A percentile compares a stretch with the other conserved stretches of the same genome.
Conservation (phyloP, 495 filamentous ascomycete species). For the Apodospora peruviana region DNA sequence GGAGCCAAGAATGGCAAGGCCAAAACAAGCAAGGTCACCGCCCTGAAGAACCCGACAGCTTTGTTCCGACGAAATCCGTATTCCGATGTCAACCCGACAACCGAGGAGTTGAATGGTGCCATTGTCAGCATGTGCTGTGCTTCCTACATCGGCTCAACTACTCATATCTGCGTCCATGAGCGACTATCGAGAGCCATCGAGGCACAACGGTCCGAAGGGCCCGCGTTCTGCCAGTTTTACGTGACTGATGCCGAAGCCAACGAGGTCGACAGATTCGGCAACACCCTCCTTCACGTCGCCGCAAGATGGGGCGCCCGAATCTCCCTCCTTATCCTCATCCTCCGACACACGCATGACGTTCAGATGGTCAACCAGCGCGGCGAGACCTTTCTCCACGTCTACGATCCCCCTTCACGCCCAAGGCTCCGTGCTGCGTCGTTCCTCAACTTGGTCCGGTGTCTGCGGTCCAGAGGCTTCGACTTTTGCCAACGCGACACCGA, state of each 20-base stretch:
- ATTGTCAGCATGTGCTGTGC: slow-evolving; percentile 26
- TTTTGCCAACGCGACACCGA: slow-evolving; percentile 28
- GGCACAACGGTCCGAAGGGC: slow-evolving; percentile 18
- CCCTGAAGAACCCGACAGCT: slow-evolving; percentile 5
- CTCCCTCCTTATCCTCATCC: slow-evolving; percentile 22
- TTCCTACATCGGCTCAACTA: slow-evolving; percentile 2
- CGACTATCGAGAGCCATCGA: slow-evolving; percentile 24
- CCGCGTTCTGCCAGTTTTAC: slow-evolving; percentile 20
- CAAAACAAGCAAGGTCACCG: background rate
- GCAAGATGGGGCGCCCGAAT: slow-evolving; percentile 29
- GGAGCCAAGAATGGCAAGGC: slow-evolving; percentile 2
- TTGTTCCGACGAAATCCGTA: slow-evolving; percentile 18
- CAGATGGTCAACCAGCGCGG: slow-evolving; percentile 25
- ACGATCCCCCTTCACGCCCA: slow-evolving; percentile 21
- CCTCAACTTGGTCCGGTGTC: slow-evolving; percentile 23
- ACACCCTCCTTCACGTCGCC: slow-evolving; percentile 27
- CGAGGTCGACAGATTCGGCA: slow-evolving; percentile 24
- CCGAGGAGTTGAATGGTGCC: slow-evolving; percentile 24
- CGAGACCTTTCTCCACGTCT: slow-evolving; percentile 29
- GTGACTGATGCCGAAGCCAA: slow-evolving; percentile 27
- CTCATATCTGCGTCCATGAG: slow-evolving; percentile 20
- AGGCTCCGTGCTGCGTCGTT: slow-evolving; percentile 23
- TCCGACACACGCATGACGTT: slow-evolving; percentile 25
- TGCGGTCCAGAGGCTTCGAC: slow-evolving; percentile 26
- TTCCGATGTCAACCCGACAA: slow-evolving; percentile 15